Percentiles rank a stretch among this genome's conserved stretches.
These are phyloP conservation scores for Lepidium africanum DNA, from an alignment of 345 rosid species.

Conservation along the genomic window DNA sequence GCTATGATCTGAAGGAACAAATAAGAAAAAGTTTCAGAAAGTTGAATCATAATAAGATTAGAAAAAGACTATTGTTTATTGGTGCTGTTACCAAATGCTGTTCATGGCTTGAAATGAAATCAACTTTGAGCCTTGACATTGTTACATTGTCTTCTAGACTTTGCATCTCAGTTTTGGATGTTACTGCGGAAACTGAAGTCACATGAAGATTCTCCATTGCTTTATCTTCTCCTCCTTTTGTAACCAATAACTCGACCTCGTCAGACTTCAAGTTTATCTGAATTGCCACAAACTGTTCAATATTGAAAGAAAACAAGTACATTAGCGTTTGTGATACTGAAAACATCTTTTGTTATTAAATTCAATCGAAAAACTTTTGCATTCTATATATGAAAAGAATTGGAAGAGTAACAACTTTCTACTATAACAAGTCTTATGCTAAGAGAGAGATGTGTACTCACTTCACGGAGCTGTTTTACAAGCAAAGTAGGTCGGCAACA, in stretches of 20 bases:
- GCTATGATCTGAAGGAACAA: conserved; percentile 22
- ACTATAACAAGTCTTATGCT: conserved; percentile 7
- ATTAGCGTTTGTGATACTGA: not conserved
- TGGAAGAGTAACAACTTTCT: not conserved
- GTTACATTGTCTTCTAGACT: conserved; percentile 50
- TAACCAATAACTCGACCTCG: conserved; percentile 60
- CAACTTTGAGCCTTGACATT: conserved; percentile 11
- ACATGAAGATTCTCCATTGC: conserved; percentile 7
- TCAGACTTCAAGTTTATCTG: conserved; percentile 55
- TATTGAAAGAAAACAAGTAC: conserved; percentile 11
- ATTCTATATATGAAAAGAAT: not conserved
- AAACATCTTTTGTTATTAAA: not conserved
- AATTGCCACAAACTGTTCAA: conserved; percentile 59
- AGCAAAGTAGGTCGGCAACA: conserved; percentile 65
- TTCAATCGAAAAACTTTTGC: not conserved
- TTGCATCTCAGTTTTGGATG: conserved; percentile 37
- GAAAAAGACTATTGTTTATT: not conserved
- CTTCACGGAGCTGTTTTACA: conserved; percentile 73
- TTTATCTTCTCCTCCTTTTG: conserved; percentile 28
- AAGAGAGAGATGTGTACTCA: conserved; percentile 38
- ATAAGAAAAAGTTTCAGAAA: conserved; percentile 1
- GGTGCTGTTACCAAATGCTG: conserved; percentile 20
- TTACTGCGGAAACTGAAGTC: conserved; percentile 16
- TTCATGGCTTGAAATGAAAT: conserved; percentile 26
- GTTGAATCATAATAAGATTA: not conserved